Percentiles rank a stretch among this genome's conserved stretches.
These are phyloP conservation scores for Polysphondylium violaceum DNA, from an alignment of 78 protist species.

Conservation along the genomic window DNA sequence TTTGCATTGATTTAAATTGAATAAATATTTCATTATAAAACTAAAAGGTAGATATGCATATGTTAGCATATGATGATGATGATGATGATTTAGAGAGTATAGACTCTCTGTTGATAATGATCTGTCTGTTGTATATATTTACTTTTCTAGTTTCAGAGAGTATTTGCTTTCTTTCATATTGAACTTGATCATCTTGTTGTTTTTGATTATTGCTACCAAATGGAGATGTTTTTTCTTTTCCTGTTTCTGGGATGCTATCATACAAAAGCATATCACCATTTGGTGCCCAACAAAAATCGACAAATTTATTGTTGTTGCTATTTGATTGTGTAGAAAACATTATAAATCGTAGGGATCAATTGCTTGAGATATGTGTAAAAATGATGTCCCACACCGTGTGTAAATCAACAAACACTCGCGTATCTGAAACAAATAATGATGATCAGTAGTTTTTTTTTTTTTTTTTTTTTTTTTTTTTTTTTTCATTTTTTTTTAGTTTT, in stretches of 20 bases:
- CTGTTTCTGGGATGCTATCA: not conserved
- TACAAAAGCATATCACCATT: slow-evolving; percentile 6
- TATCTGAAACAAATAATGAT: no score
- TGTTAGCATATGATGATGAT: not conserved
- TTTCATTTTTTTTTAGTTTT: no score
- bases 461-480: no score
- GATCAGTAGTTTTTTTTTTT: no score
- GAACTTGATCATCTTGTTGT: not conserved
- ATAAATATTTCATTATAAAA: slow-evolving; percentile 62
- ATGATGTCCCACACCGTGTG: no score
- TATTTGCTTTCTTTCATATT: slow-evolving; percentile 4
- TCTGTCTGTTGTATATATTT: not conserved
- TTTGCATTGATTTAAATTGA: slow-evolving; percentile 39
- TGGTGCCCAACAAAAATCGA: slow-evolving; percentile 38
- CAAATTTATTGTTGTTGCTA: not conserved
- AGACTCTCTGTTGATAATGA: not conserved
- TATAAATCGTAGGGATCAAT: no score
- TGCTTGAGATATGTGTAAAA: no score
- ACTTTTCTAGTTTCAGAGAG: slow-evolving; percentile 14
- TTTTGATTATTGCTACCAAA: not conserved
- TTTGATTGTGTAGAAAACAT: not conserved
- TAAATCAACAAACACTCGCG: no score
- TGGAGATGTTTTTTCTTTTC: no score
- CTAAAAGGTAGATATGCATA: slow-evolving; percentile 2
- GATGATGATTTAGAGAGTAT: not conserved